Conservation (phyloP, 306 rosid genomes). For the Pterocarpus santalinus region DNA sequence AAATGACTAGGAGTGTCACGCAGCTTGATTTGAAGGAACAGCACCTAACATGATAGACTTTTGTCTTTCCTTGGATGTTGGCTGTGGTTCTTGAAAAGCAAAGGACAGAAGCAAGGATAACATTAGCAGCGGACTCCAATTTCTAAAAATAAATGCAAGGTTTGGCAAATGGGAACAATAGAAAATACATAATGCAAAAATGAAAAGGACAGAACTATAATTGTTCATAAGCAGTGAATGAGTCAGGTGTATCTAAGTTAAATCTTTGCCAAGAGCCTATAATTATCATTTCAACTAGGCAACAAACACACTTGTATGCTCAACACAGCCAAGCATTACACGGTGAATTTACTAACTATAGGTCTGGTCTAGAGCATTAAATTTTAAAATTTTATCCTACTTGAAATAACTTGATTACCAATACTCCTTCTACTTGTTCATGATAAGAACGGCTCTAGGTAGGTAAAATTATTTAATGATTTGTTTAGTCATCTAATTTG, state of each 20-base stretch:
- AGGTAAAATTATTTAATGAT: background rate
- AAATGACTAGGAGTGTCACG: conserved; percentile 43
- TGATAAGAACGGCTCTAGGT: background rate
- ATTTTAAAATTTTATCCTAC: background rate
- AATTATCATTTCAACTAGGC: background rate
- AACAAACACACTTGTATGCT: background rate
- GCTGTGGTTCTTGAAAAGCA: conserved; percentile 63
- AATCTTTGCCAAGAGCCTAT: background rate
- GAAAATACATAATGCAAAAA: conserved; percentile 2
- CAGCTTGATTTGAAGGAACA: conserved; percentile 51
- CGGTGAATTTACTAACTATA: background rate
- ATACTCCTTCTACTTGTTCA: conserved; percentile 22
- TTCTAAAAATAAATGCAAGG: conserved; percentile 22
- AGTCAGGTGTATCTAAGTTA: background rate
- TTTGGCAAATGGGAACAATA: conserved; percentile 27
- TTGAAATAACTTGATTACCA: conserved; percentile 3
- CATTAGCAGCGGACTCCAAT: conserved; percentile 26
- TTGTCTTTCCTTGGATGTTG: conserved; percentile 56
- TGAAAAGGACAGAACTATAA: background rate
- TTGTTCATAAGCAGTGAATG: background rate
- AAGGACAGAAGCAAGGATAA: conserved; percentile 41
- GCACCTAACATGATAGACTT: conserved; percentile 49
- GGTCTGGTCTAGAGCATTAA: background rate
- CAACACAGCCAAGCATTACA: background rate
- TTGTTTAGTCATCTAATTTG: background rate